Evolutionary conservation across 2,329 filamentous ascomycete genomes (phyloP), one percentile per base, ranked within the genome.

Genomic region (Aquanectria penicillioides): DNA sequence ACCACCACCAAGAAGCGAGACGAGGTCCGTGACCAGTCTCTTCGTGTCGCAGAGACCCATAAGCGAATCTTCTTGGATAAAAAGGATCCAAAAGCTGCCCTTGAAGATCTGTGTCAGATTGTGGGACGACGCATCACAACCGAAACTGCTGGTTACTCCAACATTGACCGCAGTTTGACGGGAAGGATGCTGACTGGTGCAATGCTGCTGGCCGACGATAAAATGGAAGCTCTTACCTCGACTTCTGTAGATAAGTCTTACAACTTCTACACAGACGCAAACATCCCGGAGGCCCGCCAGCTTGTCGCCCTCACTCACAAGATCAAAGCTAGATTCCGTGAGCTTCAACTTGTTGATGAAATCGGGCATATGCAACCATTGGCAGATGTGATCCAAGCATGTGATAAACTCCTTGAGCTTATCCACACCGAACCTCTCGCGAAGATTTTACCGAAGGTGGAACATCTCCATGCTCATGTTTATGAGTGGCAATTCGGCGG

Each of bases 401-500:
- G 92, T 70, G 86, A 91, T 54, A 88, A 91, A 64, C 81, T 97
- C 1, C 82, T 97, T 2, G 84, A 89, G 52, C 86, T 97, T 67
- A 83, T 86, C 18, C 89, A 97, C 67, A 85, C 86, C 1, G 93
- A 97, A 54, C 94, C 95, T 0, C 81, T 99, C 5, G 93, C 93
- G 2, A 94, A 91, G 69, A 88, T 97, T 55, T 85, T 99, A 49
- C 91, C 90, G 2, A 92, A 91, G 71, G 84, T 95, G 3, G 96
- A 99, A 75, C 93, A 94, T 63, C 82, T 99, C 5, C 92, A 98
- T 75, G 84, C 83, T 0, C 89, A 90, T 64, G 86, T 99, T 44
- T 89, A 97, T 63, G 93, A 98, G 75, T 99, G 95, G 95, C 93
- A 99, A 73, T 87, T 87, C 71, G 86, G 87, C 28, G 89, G 90